A percentile compares a stretch with the other conserved stretches of the same genome.
These are phyloP conservation scores for Paraglomus occultum DNA, from an alignment of 192 early-diverging fungal genomes.

Conservation along the genomic window DNA sequence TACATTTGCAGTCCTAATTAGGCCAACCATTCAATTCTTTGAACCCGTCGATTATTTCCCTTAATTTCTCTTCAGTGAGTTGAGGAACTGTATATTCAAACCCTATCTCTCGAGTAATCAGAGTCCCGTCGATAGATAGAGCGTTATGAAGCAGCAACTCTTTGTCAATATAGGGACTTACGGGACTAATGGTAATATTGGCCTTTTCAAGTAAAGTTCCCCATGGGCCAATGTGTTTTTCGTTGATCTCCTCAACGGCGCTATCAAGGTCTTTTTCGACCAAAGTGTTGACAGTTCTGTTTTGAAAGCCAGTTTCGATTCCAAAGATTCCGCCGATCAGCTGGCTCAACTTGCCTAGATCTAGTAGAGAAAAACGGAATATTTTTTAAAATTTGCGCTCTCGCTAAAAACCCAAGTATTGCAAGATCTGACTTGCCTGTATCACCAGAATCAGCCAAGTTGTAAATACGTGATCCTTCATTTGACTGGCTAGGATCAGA, in stretches of 20 bases:
- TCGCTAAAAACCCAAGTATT: background rate
- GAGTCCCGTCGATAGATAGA: conserved; percentile 78
- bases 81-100: conserved; percentile 68
- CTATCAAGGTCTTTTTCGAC: conserved; percentile 75
- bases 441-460: conserved; percentile 83
- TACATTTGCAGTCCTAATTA: background rate
- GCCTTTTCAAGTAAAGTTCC: conserved; percentile 73
- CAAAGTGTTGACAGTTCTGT: conserved; percentile 63
- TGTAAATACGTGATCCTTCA: conserved; percentile 60
- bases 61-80: conserved; percentile 64
- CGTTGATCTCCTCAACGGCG: conserved; percentile 91
- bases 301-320: conserved; percentile 80
- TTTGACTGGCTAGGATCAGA: conserved; percentile 46
- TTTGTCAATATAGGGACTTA: conserved; percentile 92
- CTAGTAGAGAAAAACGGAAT: conserved; percentile 34
- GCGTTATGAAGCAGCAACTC: conserved; percentile 88
- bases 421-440: conserved; percentile 58
- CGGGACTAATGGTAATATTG: conserved; percentile 73
- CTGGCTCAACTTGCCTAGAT: conserved; percentile 77
- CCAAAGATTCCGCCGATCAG: conserved; percentile 70
- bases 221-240: conserved; percentile 93
- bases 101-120: conserved; percentile 67
- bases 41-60: conserved; percentile 78
- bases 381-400: too few species aligned
- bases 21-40: conserved; percentile 86